Evolutionary conservation across 306 rosid genomes (phyloP).

Genomic region (Carpinus fangiana): DNA sequence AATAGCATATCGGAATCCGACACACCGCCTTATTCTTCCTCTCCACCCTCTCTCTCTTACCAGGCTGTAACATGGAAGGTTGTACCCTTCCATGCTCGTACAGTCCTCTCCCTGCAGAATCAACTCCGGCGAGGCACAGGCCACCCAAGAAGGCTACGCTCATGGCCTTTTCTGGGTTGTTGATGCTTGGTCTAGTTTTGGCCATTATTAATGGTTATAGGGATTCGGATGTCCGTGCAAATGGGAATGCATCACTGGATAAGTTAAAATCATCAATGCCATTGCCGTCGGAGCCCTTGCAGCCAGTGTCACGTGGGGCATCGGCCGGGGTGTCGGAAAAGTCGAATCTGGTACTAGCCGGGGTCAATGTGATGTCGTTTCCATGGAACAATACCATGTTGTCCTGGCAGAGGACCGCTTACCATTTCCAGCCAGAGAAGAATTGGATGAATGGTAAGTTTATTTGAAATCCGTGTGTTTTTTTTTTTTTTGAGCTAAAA

Average conservation of each 20-base stretch:
- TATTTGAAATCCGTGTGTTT: not conserved
- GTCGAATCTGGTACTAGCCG: conserved; percentile 33
- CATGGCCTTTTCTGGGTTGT: conserved; percentile 39
- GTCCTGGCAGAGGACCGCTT: conserved; percentile 91
- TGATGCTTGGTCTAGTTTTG: conserved; percentile 39
- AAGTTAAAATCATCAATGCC: not conserved
- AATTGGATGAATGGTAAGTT: conserved; percentile 93
- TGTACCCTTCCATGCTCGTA: conserved; percentile 39
- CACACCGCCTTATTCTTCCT: too few species aligned
- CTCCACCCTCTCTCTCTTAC: too few species aligned
- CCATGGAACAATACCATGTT: conserved; percentile 79
- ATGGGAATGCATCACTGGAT: conserved; percentile 6
- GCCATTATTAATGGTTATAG: conserved; percentile 28
- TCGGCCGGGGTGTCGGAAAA: conserved; percentile 74
- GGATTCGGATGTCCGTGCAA: not conserved
- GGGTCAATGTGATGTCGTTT: conserved; percentile 19
- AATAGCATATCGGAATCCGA: not conserved
- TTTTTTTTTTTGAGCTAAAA: too few species aligned
- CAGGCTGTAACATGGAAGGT: not conserved
- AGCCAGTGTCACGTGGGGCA: conserved; percentile 56
- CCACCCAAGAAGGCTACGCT: conserved; percentile 21
- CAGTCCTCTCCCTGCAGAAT: conserved; percentile 21
- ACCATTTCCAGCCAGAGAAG: conserved; percentile 83
- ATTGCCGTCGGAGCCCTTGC: conserved; percentile 11
- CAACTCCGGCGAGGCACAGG: not conserved